Percentiles rank a stretch among this genome's conserved stretches.
Conservation (phyloP, 495 filamentous ascomycete species). For the Collariella sp. region DNA sequence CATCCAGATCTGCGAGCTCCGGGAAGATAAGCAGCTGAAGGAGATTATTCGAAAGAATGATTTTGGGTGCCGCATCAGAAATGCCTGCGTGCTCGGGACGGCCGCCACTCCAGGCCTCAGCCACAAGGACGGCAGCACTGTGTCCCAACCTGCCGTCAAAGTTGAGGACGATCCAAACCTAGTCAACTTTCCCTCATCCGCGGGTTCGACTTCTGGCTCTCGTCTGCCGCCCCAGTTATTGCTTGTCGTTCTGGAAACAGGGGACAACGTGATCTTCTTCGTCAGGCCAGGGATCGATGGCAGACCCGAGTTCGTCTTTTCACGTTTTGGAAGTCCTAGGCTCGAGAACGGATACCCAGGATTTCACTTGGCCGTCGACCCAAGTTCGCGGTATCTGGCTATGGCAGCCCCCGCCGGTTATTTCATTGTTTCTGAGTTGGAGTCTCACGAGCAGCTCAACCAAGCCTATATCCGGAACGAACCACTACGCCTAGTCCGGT, state of each 20-base stretch:
- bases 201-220: neutral
- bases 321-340: constrained; percentile 50
- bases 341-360: constrained; percentile 46
- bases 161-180: constrained; percentile 23
- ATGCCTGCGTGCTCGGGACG: constrained; percentile 53
- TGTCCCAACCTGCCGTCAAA: constrained; percentile 17
- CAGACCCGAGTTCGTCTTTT: constrained; percentile 49
- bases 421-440: constrained; percentile 53
- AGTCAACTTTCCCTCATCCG: constrained; percentile 7
- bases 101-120: constrained; percentile 14
- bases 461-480: constrained; percentile 27
- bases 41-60: constrained; percentile 65
- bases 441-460: constrained; percentile 41
- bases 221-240: constrained; percentile 66
- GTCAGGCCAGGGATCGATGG: constrained; percentile 38
- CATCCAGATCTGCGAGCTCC: constrained; percentile 63
- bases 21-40: constrained; percentile 53
- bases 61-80: constrained; percentile 62
- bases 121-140: constrained; percentile 13
- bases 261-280: constrained; percentile 65
- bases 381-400: constrained; percentile 46
- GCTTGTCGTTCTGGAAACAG: constrained; percentile 59
- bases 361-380: constrained; percentile 75
- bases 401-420: constrained; percentile 35
- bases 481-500: constrained; percentile 36